Conservation (phyloP, 768 basidiomycete genomes). For the Fibroporia radiculosa region DNA sequence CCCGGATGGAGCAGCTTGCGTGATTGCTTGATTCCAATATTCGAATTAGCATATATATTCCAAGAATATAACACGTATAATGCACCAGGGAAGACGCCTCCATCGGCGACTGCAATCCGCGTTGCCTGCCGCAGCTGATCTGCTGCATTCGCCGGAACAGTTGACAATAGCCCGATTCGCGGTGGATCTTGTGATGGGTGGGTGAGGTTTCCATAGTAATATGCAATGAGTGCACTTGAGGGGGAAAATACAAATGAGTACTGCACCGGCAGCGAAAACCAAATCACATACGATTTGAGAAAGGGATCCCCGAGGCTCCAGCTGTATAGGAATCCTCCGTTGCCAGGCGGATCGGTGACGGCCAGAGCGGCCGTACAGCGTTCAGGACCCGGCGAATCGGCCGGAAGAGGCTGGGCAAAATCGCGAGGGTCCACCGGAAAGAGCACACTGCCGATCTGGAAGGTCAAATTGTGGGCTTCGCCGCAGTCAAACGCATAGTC, state of each 20-base stretch:
- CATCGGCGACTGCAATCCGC: slow-evolving; percentile 19
- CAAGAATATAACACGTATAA: background rate
- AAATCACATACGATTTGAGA: slow-evolving; percentile 51
- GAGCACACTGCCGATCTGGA: slow-evolving; percentile 57
- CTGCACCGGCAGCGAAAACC: background rate
- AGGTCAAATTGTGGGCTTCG: slow-evolving; percentile 53
- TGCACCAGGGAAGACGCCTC: slow-evolving; percentile 26
- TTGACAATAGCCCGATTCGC: slow-evolving; percentile 64
- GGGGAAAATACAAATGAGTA: background rate
- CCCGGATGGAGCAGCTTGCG: slow-evolving; percentile 34
- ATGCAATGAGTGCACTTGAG: slow-evolving; percentile 53
- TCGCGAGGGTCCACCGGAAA: slow-evolving; percentile 77
- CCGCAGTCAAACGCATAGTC: slow-evolving; percentile 44
- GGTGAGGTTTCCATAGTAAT: slow-evolving; percentile 65
- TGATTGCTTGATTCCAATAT: slow-evolving; percentile 24
- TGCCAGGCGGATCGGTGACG: slow-evolving; percentile 54
- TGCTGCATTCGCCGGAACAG: slow-evolving; percentile 50
- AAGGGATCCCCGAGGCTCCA: slow-evolving; percentile 79
- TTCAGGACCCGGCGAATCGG: slow-evolving; percentile 5
- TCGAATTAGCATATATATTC: background rate
- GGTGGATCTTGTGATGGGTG: slow-evolving; percentile 63
- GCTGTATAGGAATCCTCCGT: slow-evolving; percentile 51
- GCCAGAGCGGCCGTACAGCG: slow-evolving; percentile 49
- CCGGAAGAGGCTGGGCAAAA: slow-evolving; percentile 40
- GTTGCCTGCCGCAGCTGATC: slow-evolving; percentile 30